A percentile compares a stretch with the other conserved stretches of the same genome.
phyloP scores from a whole-genome alignment of 768 basidiomycete genomes.

The Pluteus cervinus region DNA sequence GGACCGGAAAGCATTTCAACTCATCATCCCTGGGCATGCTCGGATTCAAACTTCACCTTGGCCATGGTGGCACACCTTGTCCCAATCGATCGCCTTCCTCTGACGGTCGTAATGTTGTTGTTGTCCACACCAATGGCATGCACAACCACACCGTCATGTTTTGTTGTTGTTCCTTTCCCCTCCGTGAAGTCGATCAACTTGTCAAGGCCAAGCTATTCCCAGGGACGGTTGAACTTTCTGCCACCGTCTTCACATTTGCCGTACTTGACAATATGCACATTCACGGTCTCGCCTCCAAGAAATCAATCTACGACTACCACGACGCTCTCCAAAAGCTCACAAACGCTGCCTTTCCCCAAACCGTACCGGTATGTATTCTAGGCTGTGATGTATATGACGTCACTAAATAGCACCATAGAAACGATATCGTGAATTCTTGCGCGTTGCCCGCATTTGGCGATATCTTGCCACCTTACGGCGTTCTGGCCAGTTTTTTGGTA shows the following conservation, averaged over 20 bases:
- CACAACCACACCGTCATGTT: conserved; percentile 9
- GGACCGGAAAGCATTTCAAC: conserved; percentile 10
- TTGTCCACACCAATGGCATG: conserved; percentile 14
- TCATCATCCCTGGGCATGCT: conserved; percentile 4
- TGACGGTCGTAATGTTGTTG: not conserved
- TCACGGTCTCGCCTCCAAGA: conserved; percentile 23
- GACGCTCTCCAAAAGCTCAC: conserved; percentile 14
- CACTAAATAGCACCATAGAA: too few relatives aligned
- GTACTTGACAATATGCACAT: conserved; percentile 23
- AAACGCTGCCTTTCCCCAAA: conserved; percentile 14
- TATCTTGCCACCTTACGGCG: conserved; percentile 6
- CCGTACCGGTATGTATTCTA: conserved; percentile 15
- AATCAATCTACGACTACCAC: conserved; percentile 23
- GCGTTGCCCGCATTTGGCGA: conserved; percentile 9
- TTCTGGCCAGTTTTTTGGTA: conserved; percentile 8
- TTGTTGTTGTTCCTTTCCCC: conserved; percentile 4
- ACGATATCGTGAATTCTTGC: conserved; percentile 8
- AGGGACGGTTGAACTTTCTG: conserved; percentile 9
- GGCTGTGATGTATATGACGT: too few relatives aligned
- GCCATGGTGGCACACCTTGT: conserved; percentile 12
- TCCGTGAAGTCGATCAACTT: conserved; percentile 5
- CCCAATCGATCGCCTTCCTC: conserved; percentile 3
- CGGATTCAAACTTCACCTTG: conserved; percentile 8
- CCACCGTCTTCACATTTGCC: conserved; percentile 13
- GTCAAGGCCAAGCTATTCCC: conserved; percentile 8